Evolutionary conservation across 805 yeast species (phyloP).

Genomic region (Danielozyma ontarioensis): DNA sequence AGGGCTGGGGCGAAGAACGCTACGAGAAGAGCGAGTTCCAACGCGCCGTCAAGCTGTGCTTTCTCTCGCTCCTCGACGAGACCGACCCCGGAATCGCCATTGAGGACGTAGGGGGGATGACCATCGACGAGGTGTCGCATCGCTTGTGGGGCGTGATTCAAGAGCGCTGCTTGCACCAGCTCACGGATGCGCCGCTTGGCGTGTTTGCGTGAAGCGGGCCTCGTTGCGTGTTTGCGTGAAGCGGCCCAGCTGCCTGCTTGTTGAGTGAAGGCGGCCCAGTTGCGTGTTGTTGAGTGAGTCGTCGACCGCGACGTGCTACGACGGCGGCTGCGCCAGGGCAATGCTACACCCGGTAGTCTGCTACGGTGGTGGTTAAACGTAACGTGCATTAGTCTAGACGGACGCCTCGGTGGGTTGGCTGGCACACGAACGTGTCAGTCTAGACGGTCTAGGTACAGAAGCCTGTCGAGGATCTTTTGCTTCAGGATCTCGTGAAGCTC

Average conservation of each 20-base stretch:
- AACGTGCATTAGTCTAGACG: too few relatives aligned
- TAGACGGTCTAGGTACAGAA: conserved; percentile 58
- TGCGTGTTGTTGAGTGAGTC: too few relatives aligned
- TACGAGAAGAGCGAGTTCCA: conserved; percentile 80
- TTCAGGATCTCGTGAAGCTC: conserved; percentile 86
- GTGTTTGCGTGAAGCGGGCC: too few relatives aligned
- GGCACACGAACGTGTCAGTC: too few relatives aligned
- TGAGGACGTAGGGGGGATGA: conserved; percentile 55
- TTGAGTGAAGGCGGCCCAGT: too few relatives aligned
- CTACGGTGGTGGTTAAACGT: too few relatives aligned
- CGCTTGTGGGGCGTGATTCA: conserved; percentile 37
- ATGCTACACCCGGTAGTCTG: too few relatives aligned
- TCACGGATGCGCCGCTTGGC: conserved; percentile 2
- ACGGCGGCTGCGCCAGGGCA: too few relatives aligned
- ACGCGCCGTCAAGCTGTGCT: conserved; percentile 57
- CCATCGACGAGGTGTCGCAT: conserved; percentile 50
- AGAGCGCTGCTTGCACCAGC: conserved; percentile 2
- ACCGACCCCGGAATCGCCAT: conserved; percentile 28
- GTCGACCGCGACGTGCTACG: too few relatives aligned
- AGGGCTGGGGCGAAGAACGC: conserved; percentile 91
- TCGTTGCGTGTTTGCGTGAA: too few relatives aligned
- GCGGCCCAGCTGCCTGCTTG: too few relatives aligned
- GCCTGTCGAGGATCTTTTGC: conserved; percentile 55
- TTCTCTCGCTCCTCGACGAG: conserved; percentile 40
- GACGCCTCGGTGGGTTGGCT: too few relatives aligned